Evolutionary conservation across 1,284 basidiomycete species (phyloP).

Genomic region (Coniophora puteana): DNA sequence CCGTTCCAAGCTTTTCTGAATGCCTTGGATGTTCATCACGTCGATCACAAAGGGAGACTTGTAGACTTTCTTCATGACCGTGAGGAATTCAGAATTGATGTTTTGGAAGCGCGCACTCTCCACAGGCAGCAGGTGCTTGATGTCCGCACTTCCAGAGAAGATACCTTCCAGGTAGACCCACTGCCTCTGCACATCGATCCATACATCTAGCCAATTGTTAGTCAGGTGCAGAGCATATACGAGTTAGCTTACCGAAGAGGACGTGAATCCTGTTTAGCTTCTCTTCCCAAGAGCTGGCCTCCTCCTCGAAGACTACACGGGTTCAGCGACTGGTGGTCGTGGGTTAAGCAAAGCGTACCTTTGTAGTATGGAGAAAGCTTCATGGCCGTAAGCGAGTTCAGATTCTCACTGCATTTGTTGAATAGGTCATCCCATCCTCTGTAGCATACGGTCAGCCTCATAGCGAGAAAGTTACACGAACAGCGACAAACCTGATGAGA

Average conservation of each 20-base stretch:
- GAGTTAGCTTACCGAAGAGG: conserved; percentile 70
- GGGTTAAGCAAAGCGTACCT: conserved; percentile 41
- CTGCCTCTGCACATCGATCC: conserved; percentile 99
- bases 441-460: conserved; percentile 13
- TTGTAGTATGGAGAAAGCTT: conserved; percentile 96
- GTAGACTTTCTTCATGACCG: conserved; percentile 99
- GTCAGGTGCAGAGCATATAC: conserved; percentile 1
- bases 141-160: conserved; percentile 98
- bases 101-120: conserved; percentile 97
- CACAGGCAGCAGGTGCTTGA: conserved; percentile 96
- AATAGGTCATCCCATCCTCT: conserved; percentile 99
- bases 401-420: conserved; percentile 93
- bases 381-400: conserved; percentile 97
- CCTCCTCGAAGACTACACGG: conserved; percentile 83
- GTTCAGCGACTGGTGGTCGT: too few species aligned
- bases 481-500: conserved; percentile 72
- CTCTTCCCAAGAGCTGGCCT: conserved; percentile 91
- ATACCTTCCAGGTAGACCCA: conserved; percentile 99
- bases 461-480: conserved; percentile 4
- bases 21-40: conserved; percentile 93
- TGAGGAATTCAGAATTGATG: conserved; percentile 98
- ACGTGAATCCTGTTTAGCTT: conserved; percentile 94
- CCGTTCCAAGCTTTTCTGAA: conserved; percentile 97
- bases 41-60: conserved; percentile 98
- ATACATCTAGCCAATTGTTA: conserved; percentile 65